Base-by-base conservation (phyloP, 106 monocot genomes). In the Phalaenopsis equestris region DNA sequence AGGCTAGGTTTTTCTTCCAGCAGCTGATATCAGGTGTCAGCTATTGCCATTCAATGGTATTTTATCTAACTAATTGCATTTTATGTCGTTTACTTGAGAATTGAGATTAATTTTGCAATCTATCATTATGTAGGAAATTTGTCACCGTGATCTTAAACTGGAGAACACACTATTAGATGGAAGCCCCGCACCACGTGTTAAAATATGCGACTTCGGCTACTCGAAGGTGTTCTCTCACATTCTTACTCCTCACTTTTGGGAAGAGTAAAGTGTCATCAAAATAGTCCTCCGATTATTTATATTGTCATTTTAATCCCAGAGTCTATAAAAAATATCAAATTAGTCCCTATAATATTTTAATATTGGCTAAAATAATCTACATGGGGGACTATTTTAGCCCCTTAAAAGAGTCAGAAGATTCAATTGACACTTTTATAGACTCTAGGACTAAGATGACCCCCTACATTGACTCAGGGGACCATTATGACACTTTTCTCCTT, bases 131-230 rank as follows among this genome's bases (percentile, higher is more conserved):
- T 77, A 96, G 96, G 90, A 91, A 85, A 90, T 96, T 43, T 93
- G 93, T 81, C 96, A 96, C 72, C 87, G 93, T 76, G 96, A 93
- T 86, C 93, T 96, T 67, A 96, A 96, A 78, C 76, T 96, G 83
- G 96, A 96, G 78, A 96, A 96, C 72, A 93, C 96, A 61, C 87
- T 96, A 18, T 80, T 96, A 58, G 96, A 96, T 84, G 96, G 96
- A 21, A 96, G 89, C 73, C 79, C 90, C 21, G 82, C 90, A 16
- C 96, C 96, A 4, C 90, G 88, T 0, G 77, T 96, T 38, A 93
- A 96, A 75, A 96, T 93, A 78, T 96, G 93, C 74, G 96, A 96
- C 48, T 96, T 96, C 81, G 96, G 96, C 24, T 96, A 96, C 80
- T 96, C 96, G 17, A 96, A 96, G 88, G 96, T 93, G 75, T 24